Base-by-base conservation (phyloP, 2,329 filamentous ascomycete species). In the Ascochyta pisi region DNA sequence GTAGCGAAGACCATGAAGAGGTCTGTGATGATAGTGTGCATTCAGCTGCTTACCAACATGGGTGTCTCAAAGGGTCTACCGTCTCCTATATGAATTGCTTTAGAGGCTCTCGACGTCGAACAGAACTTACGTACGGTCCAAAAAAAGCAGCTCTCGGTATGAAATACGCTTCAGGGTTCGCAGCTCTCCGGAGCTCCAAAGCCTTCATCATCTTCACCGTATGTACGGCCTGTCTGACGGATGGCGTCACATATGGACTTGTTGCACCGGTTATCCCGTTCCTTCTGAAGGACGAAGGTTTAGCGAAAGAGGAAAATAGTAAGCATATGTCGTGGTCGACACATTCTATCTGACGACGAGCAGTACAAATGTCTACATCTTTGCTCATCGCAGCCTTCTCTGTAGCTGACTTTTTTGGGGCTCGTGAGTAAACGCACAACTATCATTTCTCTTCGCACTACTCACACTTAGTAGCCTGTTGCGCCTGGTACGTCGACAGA, bases 191-290 rank as follows among this genome's bases (percentile, higher is more conserved):
- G 41, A 49, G 49, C 42, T 63, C 60, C 12, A 63, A 53, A 31
- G 19, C 35, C 37, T 50, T 63, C 13, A 50, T 58, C 15, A 24
- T 63, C 5, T 47, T 60, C 45, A 60, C 60, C 8, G 54, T 63
- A 58, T 60, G 54, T 44, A 60, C 48, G 19, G 57, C 60, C 19
- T 56, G 54, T 41, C 53, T 63, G 5, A 40, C 56, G 33, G 57
- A 60, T 45, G 57, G 57, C 9, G 50, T 60, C 31, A 60, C 53
- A 8, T 63, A 55, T 26, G 60, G 57, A 19, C 40, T 58, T 16
- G 60, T 62, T 10, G 35, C 54, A 22, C 60, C 60, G 9, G 57
- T 60, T 3, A 41, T 62, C 31, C 60, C 60, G 31, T 62, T 62
- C 23, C 37, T 58, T n/a, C 47, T 62, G 24, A 42, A 46, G 26